phyloP scores from a whole-genome alignment of 116 monocot species.

The Iris pallida region DNA sequence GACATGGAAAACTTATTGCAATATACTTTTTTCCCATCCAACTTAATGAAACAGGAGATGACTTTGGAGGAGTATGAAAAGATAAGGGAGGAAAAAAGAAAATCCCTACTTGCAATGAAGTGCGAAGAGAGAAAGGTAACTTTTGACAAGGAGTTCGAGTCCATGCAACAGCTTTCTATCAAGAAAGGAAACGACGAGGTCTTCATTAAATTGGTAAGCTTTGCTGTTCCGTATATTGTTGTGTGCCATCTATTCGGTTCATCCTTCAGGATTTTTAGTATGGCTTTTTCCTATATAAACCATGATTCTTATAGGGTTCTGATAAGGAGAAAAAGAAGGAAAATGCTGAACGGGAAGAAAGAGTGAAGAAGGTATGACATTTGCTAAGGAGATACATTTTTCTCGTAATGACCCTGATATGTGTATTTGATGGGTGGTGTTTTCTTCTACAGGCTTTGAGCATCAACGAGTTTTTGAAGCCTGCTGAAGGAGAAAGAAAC shows the following conservation, averaged over 20 bases:
- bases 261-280: neutral
- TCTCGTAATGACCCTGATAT: neutral
- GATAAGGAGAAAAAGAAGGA: conserved; percentile 20
- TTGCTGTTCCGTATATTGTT: neutral
- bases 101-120: conserved; percentile 31
- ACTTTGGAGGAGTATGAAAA: conserved; percentile 46
- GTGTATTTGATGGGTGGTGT: neutral
- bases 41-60: conserved; percentile 28
- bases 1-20: neutral
- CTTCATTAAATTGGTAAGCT: conserved; percentile 26
- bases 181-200: conserved; percentile 37
- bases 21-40: neutral
- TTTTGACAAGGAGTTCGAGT: conserved; percentile 38
- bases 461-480: conserved; percentile 78
- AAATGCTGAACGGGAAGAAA: conserved; percentile 6
- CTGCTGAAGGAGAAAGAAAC: conserved; percentile 48
- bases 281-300: neutral
- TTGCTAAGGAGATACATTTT: neutral
- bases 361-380: conserved; percentile 5
- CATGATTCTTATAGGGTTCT: conserved; percentile 12
- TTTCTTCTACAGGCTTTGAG: conserved; percentile 32
- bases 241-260: neutral
- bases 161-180: conserved; percentile 36
- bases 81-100: conserved; percentile 39
- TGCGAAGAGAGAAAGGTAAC: conserved; percentile 38